These are phyloP conservation scores for Zangia roseola DNA, from an alignment of 768 basidiomycete genomes.

Conservation along the genomic window DNA sequence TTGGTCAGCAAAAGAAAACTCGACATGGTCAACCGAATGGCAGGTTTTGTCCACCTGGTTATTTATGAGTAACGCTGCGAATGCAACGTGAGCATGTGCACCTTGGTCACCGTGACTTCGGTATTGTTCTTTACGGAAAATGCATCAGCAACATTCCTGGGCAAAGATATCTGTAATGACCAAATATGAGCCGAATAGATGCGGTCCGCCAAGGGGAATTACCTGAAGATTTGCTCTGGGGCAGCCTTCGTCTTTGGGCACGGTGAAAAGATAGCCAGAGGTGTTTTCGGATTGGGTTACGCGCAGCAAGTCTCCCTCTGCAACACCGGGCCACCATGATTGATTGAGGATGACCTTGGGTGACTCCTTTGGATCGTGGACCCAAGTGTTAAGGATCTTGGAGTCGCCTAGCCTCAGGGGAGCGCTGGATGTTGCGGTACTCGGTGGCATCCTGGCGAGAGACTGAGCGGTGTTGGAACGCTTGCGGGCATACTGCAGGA, in stretches of 20 bases:
- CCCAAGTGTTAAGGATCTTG: conserved; percentile 68
- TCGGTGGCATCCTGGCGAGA: conserved; percentile 46
- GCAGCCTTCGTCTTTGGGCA: conserved; percentile 60
- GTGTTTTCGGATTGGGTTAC: conserved; percentile 46
- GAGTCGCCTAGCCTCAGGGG: conserved; percentile 63
- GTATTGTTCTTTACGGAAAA: conserved; percentile 70
- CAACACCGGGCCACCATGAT: conserved; percentile 73
- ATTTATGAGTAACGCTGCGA: conserved; percentile 9
- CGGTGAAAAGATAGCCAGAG: conserved; percentile 60
- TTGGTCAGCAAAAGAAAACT: conserved; percentile 91
- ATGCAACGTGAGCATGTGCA: conserved; percentile 15
- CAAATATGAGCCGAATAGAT: background rate
- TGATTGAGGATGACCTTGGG: conserved; percentile 66
- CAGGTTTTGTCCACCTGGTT: conserved; percentile 63
- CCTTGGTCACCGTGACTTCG: conserved; percentile 74
- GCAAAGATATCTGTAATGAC: conserved; percentile 63
- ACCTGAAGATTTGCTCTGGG: conserved; percentile 68
- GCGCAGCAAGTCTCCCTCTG: conserved; percentile 71
- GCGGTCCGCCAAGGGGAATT: background rate
- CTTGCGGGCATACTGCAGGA: conserved; percentile 51
- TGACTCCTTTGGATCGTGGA: conserved; percentile 66
- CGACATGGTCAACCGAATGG: conserved; percentile 74
- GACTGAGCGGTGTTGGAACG: conserved; percentile 79
- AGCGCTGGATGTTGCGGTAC: conserved; percentile 6
- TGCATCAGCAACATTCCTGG: conserved; percentile 66